These are phyloP conservation scores for Ophioceras dolichostomum DNA, from an alignment of 2,329 filamentous ascomycete species.

Conservation along the genomic window DNA sequence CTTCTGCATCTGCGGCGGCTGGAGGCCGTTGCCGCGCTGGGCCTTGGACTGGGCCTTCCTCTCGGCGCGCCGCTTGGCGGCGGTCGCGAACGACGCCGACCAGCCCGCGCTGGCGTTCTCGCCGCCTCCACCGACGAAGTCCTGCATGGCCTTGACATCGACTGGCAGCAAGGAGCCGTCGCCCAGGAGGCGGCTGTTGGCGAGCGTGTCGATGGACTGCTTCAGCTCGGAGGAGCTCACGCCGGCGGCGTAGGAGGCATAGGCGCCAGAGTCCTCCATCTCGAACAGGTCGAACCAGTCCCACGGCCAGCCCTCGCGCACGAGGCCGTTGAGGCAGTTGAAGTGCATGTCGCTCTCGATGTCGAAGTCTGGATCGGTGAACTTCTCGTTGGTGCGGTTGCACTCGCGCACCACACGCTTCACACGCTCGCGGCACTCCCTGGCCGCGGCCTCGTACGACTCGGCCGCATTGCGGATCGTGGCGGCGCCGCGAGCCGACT, in stretches of 20 bases:
- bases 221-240: conserved; percentile 11
- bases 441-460: conserved; percentile 27
- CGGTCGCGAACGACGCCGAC: conserved; percentile 1
- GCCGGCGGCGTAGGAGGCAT: conserved; percentile 2
- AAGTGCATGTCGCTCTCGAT: conserved; percentile 22
- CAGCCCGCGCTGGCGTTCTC: conserved; percentile 1
- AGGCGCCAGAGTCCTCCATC: too few species aligned
- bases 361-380: conserved; percentile 30
- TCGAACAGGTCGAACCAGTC: too few species aligned
- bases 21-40: neutral
- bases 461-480: conserved; percentile 24
- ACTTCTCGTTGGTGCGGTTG: conserved; percentile 30
- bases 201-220: conserved; percentile 11
- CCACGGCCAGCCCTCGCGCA: conserved; percentile 6
- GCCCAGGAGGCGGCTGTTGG: conserved; percentile 11
- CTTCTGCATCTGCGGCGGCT: too few species aligned
- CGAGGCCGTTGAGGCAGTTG: conserved; percentile 24
- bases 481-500: conserved; percentile 13
- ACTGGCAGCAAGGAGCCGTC: conserved; percentile 8
- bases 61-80: neutral
- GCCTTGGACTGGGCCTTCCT: neutral
- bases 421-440: conserved; percentile 26
- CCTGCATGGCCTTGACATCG: conserved; percentile 9
- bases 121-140: conserved; percentile 6
- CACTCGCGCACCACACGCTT: conserved; percentile 26